phyloP scores from a whole-genome alignment of 768 basidiomycete genomes.

The Termitomyces sp. region DNA sequence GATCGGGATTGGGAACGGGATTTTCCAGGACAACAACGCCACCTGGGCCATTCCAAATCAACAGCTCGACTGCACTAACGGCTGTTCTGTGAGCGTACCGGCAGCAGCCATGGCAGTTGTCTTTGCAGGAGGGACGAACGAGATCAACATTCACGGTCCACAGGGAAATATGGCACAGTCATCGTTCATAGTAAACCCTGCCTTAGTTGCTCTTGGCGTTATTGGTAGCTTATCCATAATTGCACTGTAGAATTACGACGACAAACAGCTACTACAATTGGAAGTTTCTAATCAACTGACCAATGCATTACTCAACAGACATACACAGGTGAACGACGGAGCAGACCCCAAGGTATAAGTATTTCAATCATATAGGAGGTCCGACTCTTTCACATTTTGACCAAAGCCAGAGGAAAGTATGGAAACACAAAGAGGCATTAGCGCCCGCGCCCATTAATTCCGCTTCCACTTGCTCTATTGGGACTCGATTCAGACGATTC shows the following conservation, averaged over 20 bases:
- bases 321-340: neutral
- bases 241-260: neutral
- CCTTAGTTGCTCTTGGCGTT: neutral
- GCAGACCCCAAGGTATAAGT: neutral
- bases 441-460: slow-evolving; percentile 9
- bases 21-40: slow-evolving; percentile 25
- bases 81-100: slow-evolving; percentile 45
- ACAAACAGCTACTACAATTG: neutral
- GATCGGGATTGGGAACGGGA: slow-evolving; percentile 38
- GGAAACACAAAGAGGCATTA: slow-evolving; percentile 1
- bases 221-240: slow-evolving; percentile 1
- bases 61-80: slow-evolving; percentile 36
- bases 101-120: slow-evolving; percentile 49
- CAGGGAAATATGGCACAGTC: neutral
- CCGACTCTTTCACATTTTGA: neutral
- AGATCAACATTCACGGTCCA: neutral
- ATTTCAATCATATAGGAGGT: neutral
- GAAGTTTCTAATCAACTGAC: neutral
- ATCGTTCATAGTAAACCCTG: neutral
- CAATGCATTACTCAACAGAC: neutral
- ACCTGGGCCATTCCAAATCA: slow-evolving; percentile 35
- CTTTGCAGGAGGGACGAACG: slow-evolving; percentile 24
- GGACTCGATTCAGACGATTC: slow-evolving; percentile 15
- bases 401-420: neutral
- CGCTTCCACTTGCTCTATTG: slow-evolving; percentile 10